phyloP scores from a whole-genome alignment of 2,329 filamentous ascomycete genomes.

The Plenodomus tracheiphilus region DNA sequence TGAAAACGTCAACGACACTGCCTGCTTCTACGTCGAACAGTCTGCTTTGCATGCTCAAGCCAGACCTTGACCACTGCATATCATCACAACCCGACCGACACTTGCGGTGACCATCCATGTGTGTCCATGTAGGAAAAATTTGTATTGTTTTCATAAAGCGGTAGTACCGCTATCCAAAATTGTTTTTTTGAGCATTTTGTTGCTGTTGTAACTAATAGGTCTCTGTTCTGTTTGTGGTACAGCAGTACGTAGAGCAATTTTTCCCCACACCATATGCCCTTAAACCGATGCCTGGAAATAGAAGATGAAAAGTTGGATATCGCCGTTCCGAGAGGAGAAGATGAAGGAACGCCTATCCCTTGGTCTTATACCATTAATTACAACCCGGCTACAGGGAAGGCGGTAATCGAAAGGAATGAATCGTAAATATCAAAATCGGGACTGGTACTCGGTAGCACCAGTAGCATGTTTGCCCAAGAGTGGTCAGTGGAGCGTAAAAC shows the following conservation, averaged over 20 bases:
- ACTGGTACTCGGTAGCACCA: background rate
- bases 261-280: conserved; percentile 15
- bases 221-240: conserved; percentile 18
- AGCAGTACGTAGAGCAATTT: conserved; percentile 26
- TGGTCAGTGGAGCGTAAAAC: background rate
- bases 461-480: background rate
- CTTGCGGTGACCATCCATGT: too few species aligned
- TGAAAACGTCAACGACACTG: too few species aligned
- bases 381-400: conserved; percentile 35
- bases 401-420: conserved; percentile 29
- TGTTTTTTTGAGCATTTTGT: conserved; percentile 33
- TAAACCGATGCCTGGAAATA: conserved; percentile 28
- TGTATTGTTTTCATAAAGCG: conserved; percentile 6
- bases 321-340: conserved; percentile 24
- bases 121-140: background rate
- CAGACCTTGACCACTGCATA: too few species aligned
- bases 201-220: conserved; percentile 21
- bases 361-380: conserved; percentile 46
- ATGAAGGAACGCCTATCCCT: conserved; percentile 30
- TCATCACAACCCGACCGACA: too few species aligned
- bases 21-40: too few species aligned
- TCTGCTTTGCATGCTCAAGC: too few species aligned
- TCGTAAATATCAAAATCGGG: conserved; percentile 21
- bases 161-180: conserved; percentile 22
- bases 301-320: conserved; percentile 17